These are phyloP conservation scores for Yarrowia phangngaensis DNA, from an alignment of 805 yeast species.

Conservation along the genomic window DNA sequence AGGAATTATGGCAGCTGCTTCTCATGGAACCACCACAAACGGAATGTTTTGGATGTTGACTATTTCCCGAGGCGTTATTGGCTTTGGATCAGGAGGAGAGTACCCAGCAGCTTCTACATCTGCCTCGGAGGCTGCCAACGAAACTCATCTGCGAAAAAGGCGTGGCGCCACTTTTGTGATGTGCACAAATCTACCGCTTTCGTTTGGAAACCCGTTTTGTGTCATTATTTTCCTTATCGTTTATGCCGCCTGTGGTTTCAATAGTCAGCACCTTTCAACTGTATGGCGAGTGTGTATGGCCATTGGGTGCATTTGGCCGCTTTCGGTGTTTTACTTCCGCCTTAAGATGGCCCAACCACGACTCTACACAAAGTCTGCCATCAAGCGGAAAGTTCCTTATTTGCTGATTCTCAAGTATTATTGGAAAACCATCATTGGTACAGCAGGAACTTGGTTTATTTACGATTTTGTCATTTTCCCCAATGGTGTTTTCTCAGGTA, in stretches of 20 bases:
- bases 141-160: slow-evolving; percentile 43
- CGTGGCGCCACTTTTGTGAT: slow-evolving; percentile 64
- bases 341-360: slow-evolving; percentile 63
- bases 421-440: slow-evolving; percentile 66
- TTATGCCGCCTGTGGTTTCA: slow-evolving; percentile 51
- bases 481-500: slow-evolving; percentile 63
- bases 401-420: slow-evolving; percentile 58
- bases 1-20: slow-evolving; percentile 62
- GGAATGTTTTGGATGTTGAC: slow-evolving; percentile 78
- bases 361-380: slow-evolving; percentile 61
- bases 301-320: slow-evolving; percentile 70
- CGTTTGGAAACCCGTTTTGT: slow-evolving; percentile 79
- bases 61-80: slow-evolving; percentile 69
- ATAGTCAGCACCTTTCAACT: slow-evolving; percentile 44
- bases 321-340: slow-evolving; percentile 67
- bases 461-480: slow-evolving; percentile 81
- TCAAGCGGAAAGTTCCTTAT: slow-evolving; percentile 56
- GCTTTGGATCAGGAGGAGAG: slow-evolving; percentile 77
- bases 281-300: slow-evolving; percentile 74
- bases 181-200: slow-evolving; percentile 68
- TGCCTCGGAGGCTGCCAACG: slow-evolving; percentile 72
- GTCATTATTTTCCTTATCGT: slow-evolving; percentile 64
- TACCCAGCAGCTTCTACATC: slow-evolving; percentile 66
- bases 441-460: slow-evolving; percentile 73
- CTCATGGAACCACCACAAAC: slow-evolving; percentile 54